Evolutionary conservation across 2,329 filamentous ascomycete genomes (phyloP).

Genomic region (Orbilia oligospora): DNA sequence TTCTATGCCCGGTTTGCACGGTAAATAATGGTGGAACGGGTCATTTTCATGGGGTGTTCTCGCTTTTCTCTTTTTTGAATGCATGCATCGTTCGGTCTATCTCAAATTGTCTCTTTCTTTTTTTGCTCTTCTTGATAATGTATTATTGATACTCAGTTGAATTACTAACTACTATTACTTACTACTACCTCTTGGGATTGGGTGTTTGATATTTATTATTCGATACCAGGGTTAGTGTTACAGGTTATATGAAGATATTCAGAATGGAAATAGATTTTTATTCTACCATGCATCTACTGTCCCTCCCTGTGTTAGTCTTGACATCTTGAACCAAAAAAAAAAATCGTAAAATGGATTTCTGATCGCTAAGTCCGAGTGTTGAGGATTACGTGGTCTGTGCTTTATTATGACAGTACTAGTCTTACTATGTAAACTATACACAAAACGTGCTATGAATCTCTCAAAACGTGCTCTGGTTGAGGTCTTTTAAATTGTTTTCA

Average conservation of each 20-base stretch:
- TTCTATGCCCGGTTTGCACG: conserved; percentile 14
- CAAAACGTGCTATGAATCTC: no score
- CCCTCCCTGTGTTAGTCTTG: no score
- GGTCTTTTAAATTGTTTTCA: no score
- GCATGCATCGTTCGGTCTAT: neutral
- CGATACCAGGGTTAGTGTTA: conserved; percentile 3
- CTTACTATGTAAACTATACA: no score
- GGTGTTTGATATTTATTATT: conserved; percentile 10
- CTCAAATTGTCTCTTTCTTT: conserved; percentile 30
- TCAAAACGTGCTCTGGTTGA: neutral
- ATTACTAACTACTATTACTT: neutral
- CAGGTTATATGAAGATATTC: neutral
- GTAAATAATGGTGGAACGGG: conserved; percentile 39
- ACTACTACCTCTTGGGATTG: conserved; percentile 12
- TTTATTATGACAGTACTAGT: no score
- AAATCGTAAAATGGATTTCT: no score
- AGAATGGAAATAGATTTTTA: conserved; percentile 15
- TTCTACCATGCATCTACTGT: neutral
- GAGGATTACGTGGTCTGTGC: no score
- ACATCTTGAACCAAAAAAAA: no score
- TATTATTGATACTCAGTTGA: conserved; percentile 15
- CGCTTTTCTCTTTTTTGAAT: conserved; percentile 13
- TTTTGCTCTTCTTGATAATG: conserved; percentile 26
- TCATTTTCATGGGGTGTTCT: conserved; percentile 5
- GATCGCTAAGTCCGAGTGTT: no score